These are phyloP conservation scores for Aspergillus cristatus DNA, from an alignment of 495 filamentous ascomycete genomes.

Conservation along the genomic window DNA sequence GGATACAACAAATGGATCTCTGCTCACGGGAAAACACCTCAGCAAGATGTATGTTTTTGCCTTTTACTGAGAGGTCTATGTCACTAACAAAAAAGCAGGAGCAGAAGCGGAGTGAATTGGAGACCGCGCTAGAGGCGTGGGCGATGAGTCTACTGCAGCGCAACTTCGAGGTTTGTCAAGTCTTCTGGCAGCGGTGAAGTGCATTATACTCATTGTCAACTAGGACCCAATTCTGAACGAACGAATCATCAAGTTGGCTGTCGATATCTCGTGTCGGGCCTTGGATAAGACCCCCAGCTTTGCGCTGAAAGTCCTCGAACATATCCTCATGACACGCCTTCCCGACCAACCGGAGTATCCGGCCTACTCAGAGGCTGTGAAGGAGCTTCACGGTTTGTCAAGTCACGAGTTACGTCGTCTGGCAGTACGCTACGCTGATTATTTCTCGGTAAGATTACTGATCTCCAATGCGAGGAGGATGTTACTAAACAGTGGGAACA, in stretches of 20 bases:
- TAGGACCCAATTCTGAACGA: constrained; percentile 82
- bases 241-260: constrained; percentile 71
- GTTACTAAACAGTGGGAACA: no score
- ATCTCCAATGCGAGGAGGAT: not conserved
- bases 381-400: constrained; percentile 71
- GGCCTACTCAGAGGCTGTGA: constrained; percentile 82
- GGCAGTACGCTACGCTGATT: constrained; percentile 81
- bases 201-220: no score
- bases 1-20: constrained; percentile 78
- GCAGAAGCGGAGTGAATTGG: constrained; percentile 51
- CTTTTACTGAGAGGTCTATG: no score
- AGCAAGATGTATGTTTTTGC: constrained; percentile 39
- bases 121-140: constrained; percentile 69
- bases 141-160: constrained; percentile 63
- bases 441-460: constrained; percentile 60
- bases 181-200: no score
- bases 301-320: constrained; percentile 79
- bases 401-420: constrained; percentile 82
- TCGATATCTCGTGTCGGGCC: constrained; percentile 74
- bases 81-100: constrained; percentile 33
- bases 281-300: constrained; percentile 69
- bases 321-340: constrained; percentile 75
- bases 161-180: constrained; percentile 58
- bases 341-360: constrained; percentile 56
- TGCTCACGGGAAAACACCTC: constrained; percentile 40